Evolutionary conservation across 208 protist species (phyloP).

Genomic region (Kentomonas sorsogonicus): DNA sequence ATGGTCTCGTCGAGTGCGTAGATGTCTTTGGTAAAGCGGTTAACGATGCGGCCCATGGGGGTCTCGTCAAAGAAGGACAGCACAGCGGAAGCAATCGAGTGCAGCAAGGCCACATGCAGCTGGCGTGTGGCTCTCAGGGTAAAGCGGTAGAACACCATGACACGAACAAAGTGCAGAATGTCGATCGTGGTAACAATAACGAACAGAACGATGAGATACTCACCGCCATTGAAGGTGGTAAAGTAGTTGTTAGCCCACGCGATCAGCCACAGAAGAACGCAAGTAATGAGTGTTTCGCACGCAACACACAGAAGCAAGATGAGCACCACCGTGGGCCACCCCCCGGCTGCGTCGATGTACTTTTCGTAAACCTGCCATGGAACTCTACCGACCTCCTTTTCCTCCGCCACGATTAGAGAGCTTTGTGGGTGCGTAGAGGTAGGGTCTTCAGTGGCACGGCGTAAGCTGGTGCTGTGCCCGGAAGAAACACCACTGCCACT

Average conservation of each 20-base stretch:
- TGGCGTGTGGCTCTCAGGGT: slow-evolving; percentile 26
- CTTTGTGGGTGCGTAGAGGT: too few relatives aligned
- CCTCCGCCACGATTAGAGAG: slow-evolving; percentile 62
- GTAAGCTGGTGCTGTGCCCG: too few relatives aligned
- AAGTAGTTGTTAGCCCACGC: slow-evolving; percentile 42
- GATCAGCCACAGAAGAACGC: slow-evolving; percentile 46
- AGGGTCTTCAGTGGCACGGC: too few relatives aligned
- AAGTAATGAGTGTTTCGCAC: too few relatives aligned
- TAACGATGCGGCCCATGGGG: slow-evolving; percentile 91
- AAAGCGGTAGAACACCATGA: slow-evolving; percentile 22
- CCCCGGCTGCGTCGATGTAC: slow-evolving; percentile 63
- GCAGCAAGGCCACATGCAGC: slow-evolving; percentile 51
- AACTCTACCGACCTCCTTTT: slow-evolving; percentile 58
- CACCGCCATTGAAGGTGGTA: not conserved
- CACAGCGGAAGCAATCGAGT: slow-evolving; percentile 34
- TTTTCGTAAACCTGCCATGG: slow-evolving; percentile 37
- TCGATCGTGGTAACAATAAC: slow-evolving; percentile 23
- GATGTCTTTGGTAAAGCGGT: slow-evolving; percentile 93
- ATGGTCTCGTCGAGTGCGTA: slow-evolving; percentile 65
- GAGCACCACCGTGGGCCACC: slow-evolving; percentile 13
- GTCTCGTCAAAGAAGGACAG: slow-evolving; percentile 94
- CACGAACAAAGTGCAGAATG: slow-evolving; percentile 30
- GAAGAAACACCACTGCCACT: too few relatives aligned
- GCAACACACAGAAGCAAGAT: slow-evolving; percentile 38
- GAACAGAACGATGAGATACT: slow-evolving; percentile 48